A percentile compares a stretch with the other conserved stretches of the same genome.
Conservation (phyloP, 352 stramenopile genomes). For the Phytophthora brassicae region DNA sequence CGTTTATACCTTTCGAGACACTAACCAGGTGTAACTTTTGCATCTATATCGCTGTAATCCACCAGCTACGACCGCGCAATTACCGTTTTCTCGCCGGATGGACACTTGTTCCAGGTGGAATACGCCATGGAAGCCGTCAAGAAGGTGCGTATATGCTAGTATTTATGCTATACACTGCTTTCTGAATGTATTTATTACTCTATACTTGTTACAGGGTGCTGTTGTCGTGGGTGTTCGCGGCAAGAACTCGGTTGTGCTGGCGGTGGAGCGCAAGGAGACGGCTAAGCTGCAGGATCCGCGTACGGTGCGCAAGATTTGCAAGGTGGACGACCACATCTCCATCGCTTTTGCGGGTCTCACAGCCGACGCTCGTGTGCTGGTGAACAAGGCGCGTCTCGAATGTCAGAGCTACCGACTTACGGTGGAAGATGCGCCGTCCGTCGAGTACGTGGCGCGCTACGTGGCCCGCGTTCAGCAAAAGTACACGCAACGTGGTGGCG, state of each 20-base stretch:
- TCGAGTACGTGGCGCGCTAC: conserved; percentile 98
- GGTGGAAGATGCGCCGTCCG: conserved; percentile 91
- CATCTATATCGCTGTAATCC: not conserved
- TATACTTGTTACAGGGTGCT: conserved; percentile 76
- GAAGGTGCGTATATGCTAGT: conserved; percentile 53
- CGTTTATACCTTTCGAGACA: not conserved
- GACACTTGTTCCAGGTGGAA: conserved; percentile 99
- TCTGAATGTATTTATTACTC: not conserved
- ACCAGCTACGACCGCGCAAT: conserved; percentile 98
- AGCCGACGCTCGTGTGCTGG: conserved; percentile 97
- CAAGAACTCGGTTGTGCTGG: conserved; percentile 95
- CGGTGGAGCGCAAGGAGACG: conserved; percentile 90
- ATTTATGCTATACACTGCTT: conserved; percentile 3
- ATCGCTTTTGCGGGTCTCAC: conserved; percentile 98
- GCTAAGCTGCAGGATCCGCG: conserved; percentile 96
- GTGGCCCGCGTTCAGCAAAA: conserved; percentile 97
- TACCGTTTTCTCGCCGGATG: conserved; percentile 99
- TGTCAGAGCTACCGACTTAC: conserved; percentile 98
- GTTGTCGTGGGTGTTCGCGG: conserved; percentile 97
- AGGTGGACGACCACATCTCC: conserved; percentile 97
- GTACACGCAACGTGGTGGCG: conserved; percentile 97
- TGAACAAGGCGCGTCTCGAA: conserved; percentile 97
- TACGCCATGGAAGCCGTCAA: conserved; percentile 99
- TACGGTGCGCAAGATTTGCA: conserved; percentile 99
- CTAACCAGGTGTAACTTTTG: not conserved